Base-by-base conservation (phyloP, 164 flowering plant genomes). In the Paratinospora sagittata region DNA sequence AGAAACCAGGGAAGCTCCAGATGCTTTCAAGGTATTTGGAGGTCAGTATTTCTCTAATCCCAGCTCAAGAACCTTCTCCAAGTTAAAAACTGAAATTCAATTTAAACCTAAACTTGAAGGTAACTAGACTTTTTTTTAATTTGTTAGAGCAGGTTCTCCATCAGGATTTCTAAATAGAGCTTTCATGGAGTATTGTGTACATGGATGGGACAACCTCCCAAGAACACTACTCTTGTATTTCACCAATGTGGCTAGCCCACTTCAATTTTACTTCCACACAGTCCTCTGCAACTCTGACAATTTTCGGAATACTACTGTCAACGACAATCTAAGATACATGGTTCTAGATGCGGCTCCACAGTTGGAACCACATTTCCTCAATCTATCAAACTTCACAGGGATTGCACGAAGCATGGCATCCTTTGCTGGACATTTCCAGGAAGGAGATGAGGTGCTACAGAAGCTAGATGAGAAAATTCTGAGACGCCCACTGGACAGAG, bases 181-280 rank as follows among this genome's bases (percentile, higher is more conserved):
- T 19, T 84, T 86, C 63, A 73, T 82, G 73, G 88, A 84, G 57
- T 81, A 76, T 72, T 85, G 84, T 58, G 74, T 83, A 39, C 68
- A 73, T 11, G 85, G 84, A 58, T 85, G 84, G 88, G 90, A 86
- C 47, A 86, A 86, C 68, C 72, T 85, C 36, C 87, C 90, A 11
- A 75, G 88, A 33, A 85, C 75, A 24, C 79, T 86, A 6, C 84
- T 83, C 9, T 80, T 86, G 86, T 85, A 81, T 77, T 81, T 82
- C 43, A 77, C 73, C 76, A 86, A 86, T 72, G 75, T 75, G 9
- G 78, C 65, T 16, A 64, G 58, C 70, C 82, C 86, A 37, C 78
- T 77, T 7, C 82, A 82, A 76, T 72, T 69, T 71, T 86, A 85
- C 78, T 86, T 86, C 83, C 90, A 85, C 66, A 81, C 85, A 5